A percentile compares a stretch with the other conserved stretches of the same genome.
Conservation (phyloP, 805 yeast species). For the Kuraishia capsulata region DNA sequence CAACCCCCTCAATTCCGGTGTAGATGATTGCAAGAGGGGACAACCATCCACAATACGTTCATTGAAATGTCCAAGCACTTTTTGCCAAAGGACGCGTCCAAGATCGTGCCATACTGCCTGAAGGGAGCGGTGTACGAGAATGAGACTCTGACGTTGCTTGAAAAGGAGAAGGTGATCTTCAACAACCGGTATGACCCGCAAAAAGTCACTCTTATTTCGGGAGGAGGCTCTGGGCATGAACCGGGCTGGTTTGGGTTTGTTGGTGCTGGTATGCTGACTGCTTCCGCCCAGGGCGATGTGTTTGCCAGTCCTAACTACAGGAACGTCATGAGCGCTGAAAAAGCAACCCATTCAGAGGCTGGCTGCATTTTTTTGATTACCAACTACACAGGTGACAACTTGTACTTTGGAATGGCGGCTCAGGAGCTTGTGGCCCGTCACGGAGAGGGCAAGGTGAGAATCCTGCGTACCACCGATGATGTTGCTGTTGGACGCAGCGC, state of each 20-base stretch:
- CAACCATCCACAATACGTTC: too few species aligned
- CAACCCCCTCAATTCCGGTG: too few species aligned
- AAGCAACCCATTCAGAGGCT: conserved; percentile 23
- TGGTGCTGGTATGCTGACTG: conserved; percentile 27
- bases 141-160: conserved; percentile 24
- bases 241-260: conserved; percentile 33
- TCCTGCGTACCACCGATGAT: conserved; percentile 24
- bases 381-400: conserved; percentile 29
- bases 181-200: conserved; percentile 17
- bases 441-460: conserved; percentile 20
- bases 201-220: conserved; percentile 25
- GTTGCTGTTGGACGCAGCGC: conserved; percentile 23
- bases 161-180: conserved; percentile 28
- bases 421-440: conserved; percentile 23
- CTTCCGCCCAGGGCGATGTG: conserved; percentile 31
- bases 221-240: conserved; percentile 36
- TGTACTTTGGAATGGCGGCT: conserved; percentile 30
- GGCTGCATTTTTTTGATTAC: conserved; percentile 26
- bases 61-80: conserved; percentile 30
- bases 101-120: conserved; percentile 28
- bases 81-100: conserved; percentile 23
- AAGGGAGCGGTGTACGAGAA: conserved; percentile 29
- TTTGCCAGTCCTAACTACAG: conserved; percentile 31
- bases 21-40: too few species aligned
- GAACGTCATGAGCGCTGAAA: conserved; percentile 28